Percentiles rank a stretch among this genome's conserved stretches.
Evolutionary conservation across 2,329 filamentous ascomycete genomes (phyloP).

Genomic region (Tolypocladium guangdongense): DNA sequence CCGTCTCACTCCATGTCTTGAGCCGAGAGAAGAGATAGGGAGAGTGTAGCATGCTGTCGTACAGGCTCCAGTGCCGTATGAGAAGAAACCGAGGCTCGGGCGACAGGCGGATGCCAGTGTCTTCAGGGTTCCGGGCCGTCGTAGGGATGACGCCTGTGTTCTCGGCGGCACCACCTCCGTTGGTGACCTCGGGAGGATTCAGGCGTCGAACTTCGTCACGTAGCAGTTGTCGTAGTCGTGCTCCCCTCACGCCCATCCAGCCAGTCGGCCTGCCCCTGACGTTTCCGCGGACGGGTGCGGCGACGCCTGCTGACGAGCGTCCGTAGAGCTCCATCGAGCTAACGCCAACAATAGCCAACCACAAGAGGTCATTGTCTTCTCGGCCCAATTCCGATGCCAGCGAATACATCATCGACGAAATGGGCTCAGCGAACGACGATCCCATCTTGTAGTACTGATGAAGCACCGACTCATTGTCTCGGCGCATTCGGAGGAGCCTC

Average conservation of each 20-base stretch:
- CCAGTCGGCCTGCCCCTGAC: conserved; percentile 50
- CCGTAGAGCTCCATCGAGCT: conserved; percentile 91
- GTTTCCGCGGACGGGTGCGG: conserved; percentile 44
- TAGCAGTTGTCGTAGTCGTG: conserved; percentile 73
- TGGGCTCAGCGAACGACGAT: conserved; percentile 86
- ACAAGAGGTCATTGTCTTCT: conserved; percentile 92
- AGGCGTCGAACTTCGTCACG: conserved; percentile 89
- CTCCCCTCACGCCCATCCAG: conserved; percentile 74
- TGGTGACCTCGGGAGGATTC: conserved; percentile 65
- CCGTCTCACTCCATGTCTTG: conserved; percentile 88
- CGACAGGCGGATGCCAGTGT: conserved; percentile 83
- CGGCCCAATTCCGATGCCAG: conserved; percentile 88
- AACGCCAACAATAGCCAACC: conserved; percentile 89
- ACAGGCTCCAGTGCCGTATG: conserved; percentile 91
- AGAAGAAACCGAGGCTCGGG: conserved; percentile 90
- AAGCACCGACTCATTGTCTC: conserved; percentile 66
- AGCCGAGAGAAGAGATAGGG: conserved; percentile 86
- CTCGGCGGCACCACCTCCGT: conserved; percentile 52
- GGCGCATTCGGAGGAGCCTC: conserved; percentile 62
- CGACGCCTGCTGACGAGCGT: conserved; percentile 69
- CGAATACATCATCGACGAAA: conserved; percentile 89
- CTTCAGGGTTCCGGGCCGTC: conserved; percentile 76
- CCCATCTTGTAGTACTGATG: conserved; percentile 78
- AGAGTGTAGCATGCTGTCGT: conserved; percentile 97
- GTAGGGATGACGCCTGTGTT: conserved; percentile 78